phyloP scores from a whole-genome alignment of 2,329 filamentous ascomycete species.

The Hymenoscyphus infarciens region DNA sequence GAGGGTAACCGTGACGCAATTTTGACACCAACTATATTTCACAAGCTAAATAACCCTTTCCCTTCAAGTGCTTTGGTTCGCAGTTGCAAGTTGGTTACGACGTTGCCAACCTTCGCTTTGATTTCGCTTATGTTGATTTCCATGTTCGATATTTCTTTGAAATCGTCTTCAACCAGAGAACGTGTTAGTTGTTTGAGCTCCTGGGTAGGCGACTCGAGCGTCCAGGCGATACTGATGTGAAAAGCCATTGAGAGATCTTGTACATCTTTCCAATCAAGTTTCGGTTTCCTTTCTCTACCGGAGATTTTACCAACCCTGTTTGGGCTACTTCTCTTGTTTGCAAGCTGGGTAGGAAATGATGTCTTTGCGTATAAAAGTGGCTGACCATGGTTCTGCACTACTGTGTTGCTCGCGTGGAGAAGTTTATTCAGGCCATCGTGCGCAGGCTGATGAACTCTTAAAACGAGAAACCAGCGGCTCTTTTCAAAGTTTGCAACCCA shows the following conservation, averaged over 20 bases:
- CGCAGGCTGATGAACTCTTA: conserved; percentile 51
- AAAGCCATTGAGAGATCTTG: conserved; percentile 58
- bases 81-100: conserved; percentile 51
- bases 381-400: conserved; percentile 59
- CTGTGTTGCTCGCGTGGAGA: conserved; percentile 62
- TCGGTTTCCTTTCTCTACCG: conserved; percentile 10
- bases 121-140: conserved; percentile 55
- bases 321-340: not conserved
- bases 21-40: conserved; percentile 1
- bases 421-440: conserved; percentile 59
- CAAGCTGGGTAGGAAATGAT: not conserved
- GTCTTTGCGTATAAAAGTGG: conserved; percentile 61
- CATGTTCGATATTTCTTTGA: conserved; percentile 37
- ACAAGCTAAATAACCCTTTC: conserved; percentile 28
- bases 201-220: conserved; percentile 50
- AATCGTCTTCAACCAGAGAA: conserved; percentile 14
- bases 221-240: conserved; percentile 90
- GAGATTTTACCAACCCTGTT: not conserved
- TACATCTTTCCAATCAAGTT: conserved; percentile 24
- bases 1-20: not conserved
- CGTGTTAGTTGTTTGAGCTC: conserved; percentile 41
- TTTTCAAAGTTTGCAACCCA: conserved; percentile 66
- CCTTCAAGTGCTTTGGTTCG: conserved; percentile 20
- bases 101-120: conserved; percentile 74
- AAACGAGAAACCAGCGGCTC: conserved; percentile 79